Percentiles rank a stretch among this genome's conserved stretches.
These are phyloP conservation scores for Barnettozyma salicaria DNA, from an alignment of 805 yeast species.

Conservation along the genomic window DNA sequence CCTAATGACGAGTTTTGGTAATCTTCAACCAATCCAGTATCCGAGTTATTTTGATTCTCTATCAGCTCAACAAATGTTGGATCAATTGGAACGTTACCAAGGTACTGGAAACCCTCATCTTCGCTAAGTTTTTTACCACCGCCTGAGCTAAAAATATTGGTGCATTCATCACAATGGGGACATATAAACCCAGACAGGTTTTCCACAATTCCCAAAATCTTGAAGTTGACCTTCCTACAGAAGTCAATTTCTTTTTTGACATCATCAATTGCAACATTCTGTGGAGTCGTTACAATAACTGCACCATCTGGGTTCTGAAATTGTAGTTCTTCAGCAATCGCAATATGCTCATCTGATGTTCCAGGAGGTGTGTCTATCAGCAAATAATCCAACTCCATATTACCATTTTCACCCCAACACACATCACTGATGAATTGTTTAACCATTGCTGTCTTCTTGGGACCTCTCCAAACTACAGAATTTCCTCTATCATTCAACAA, in stretches of 20 bases:
- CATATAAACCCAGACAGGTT: slow-evolving; percentile 97
- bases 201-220: slow-evolving; percentile 81
- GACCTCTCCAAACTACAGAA: slow-evolving; percentile 97
- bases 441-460: slow-evolving; percentile 96
- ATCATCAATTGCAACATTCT: slow-evolving; percentile 86
- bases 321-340: slow-evolving; percentile 85
- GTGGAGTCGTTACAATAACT: slow-evolving; percentile 94
- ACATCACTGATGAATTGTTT: slow-evolving; percentile 89
- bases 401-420: slow-evolving; percentile 61
- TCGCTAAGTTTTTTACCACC: slow-evolving; percentile 79
- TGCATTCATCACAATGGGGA: slow-evolving; percentile 88
- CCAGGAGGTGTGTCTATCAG: slow-evolving; percentile 98
- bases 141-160: slow-evolving; percentile 87
- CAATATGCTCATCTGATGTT: slow-evolving; percentile 95
- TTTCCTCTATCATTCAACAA: slow-evolving; percentile 77
- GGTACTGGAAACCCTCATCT: slow-evolving; percentile 53
- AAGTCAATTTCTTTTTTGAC: slow-evolving; percentile 92
- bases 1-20: slow-evolving; percentile 30
- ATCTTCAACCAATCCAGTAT: slow-evolving; percentile 28
- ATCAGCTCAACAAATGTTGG: slow-evolving; percentile 84
- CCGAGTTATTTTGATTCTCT: slow-evolving; percentile 48
- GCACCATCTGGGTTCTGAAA: slow-evolving; percentile 81
- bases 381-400: slow-evolving; percentile 47
- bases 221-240: slow-evolving; percentile 78
- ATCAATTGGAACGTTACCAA: slow-evolving; percentile 91